Percentiles rank a stretch among this genome's conserved stretches.
phyloP scores from a whole-genome alignment of 805 yeast genomes.

The Starmerella scarabaei region DNA sequence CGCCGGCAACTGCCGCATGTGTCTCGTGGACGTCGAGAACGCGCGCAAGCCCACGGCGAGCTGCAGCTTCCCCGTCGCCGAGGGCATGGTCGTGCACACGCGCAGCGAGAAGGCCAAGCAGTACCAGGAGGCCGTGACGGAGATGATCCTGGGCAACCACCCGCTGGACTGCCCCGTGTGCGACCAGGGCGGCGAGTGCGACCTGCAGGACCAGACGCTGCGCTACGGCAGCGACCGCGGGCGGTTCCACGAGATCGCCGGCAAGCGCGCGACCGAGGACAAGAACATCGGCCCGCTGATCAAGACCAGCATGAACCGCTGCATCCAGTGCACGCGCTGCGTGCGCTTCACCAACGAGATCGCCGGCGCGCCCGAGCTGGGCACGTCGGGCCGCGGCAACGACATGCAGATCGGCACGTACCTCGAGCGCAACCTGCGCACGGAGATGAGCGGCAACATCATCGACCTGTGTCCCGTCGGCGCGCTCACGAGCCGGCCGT shows the following conservation, averaged over 20 bases:
- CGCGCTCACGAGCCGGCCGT: conserved; percentile 79
- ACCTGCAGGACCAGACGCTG: conserved; percentile 73
- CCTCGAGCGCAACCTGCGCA: conserved; percentile 68
- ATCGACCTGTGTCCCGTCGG: conserved; percentile 87
- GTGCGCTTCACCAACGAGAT: conserved; percentile 80
- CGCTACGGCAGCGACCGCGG: conserved; percentile 81
- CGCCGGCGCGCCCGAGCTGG: conserved; percentile 87
- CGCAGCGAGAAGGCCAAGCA: conserved; percentile 63
- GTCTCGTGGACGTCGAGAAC: conserved; percentile 77
- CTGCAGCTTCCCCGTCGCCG: conserved; percentile 83
- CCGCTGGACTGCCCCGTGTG: conserved; percentile 88
- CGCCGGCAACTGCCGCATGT: conserved; percentile 91
- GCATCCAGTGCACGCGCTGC: conserved; percentile 87
- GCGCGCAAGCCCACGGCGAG: conserved; percentile 85
- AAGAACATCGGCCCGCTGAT: conserved; percentile 82
- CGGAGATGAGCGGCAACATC: conserved; percentile 77
- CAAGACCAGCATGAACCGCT: conserved; percentile 83
- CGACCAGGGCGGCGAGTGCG: conserved; percentile 93
- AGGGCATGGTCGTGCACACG: conserved; percentile 79
- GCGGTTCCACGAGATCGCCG: conserved; percentile 64
- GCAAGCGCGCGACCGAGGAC: conserved; percentile 83
- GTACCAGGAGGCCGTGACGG: conserved; percentile 84
- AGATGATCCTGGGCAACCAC: conserved; percentile 75
- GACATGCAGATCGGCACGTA: conserved; percentile 87
- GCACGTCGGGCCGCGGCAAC: conserved; percentile 81